phyloP scores from a whole-genome alignment of 352 stramenopile genomes.

The Aphanomyces astaci region DNA sequence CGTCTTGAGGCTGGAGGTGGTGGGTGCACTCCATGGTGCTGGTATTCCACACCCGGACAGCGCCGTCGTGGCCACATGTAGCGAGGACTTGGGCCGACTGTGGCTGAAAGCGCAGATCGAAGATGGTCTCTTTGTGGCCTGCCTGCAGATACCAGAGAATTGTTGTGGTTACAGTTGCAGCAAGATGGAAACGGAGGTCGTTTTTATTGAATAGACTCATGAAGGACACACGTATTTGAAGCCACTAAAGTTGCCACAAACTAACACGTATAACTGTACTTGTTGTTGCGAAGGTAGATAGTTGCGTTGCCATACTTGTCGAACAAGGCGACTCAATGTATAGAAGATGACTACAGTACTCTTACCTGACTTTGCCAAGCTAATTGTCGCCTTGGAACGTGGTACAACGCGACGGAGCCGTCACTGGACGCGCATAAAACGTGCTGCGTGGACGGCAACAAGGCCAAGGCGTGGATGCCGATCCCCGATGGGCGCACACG shows the following conservation, averaged over 20 bases:
- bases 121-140: conserved; percentile 28
- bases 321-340: not conserved
- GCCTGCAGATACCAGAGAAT: too few species aligned
- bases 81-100: conserved; percentile 10
- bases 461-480: conserved; percentile 7
- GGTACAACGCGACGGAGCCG: conserved; percentile 22
- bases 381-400: conserved; percentile 8
- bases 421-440: conserved; percentile 19
- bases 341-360: not conserved
- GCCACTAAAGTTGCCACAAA: too few species aligned
- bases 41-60: conserved; percentile 23
- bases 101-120: conserved; percentile 25
- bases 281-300: too few species aligned
- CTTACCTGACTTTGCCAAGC: conserved; percentile 18
- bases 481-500: conserved; percentile 9
- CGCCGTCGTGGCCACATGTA: conserved; percentile 25
- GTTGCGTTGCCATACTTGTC: too few species aligned
- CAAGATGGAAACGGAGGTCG: too few species aligned
- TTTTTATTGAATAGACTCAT: too few species aligned
- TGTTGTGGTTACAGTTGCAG: too few species aligned
- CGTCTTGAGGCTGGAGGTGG: conserved; percentile 24
- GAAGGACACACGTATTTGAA: too few species aligned
- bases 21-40: conserved; percentile 11
- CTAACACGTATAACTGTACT: too few species aligned
- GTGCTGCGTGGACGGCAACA: not conserved